Evolutionary conservation across 257 asterid genomes (phyloP).

Genomic region (Verbascum thapsus): DNA sequence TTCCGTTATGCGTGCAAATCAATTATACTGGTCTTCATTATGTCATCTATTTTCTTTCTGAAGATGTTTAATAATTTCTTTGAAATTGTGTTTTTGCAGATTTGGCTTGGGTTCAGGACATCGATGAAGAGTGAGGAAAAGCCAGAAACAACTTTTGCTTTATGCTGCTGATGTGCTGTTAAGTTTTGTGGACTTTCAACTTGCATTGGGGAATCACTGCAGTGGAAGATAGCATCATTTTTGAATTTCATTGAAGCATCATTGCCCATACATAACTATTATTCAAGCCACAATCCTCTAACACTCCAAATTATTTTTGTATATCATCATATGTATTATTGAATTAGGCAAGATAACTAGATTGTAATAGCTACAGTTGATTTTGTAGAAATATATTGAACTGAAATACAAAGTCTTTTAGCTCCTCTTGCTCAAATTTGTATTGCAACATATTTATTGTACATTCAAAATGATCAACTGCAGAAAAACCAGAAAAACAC

Average conservation of each 20-base stretch:
- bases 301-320: too few relatives aligned
- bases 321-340: too few relatives aligned
- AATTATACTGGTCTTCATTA: neutral
- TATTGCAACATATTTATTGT: too few relatives aligned
- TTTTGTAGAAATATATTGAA: too few relatives aligned
- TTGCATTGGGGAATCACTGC: slow-evolving; percentile 29
- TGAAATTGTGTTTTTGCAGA: slow-evolving; percentile 38
- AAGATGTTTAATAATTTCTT: neutral
- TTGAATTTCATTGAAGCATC: slow-evolving; percentile 26
- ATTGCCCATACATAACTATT: slow-evolving; percentile 27
- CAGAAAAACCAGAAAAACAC: too few relatives aligned
- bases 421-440: too few relatives aligned
- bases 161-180: slow-evolving; percentile 27
- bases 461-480: too few relatives aligned
- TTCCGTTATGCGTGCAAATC: neutral
- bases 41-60: neutral
- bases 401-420: too few relatives aligned
- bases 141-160: slow-evolving; percentile 4
- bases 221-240: slow-evolving; percentile 27
- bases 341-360: too few relatives aligned
- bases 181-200: slow-evolving; percentile 21
- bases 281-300: slow-evolving; percentile 32
- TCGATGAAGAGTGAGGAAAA: slow-evolving; percentile 37
- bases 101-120: slow-evolving; percentile 55
- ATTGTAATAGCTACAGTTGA: too few relatives aligned